These are phyloP conservation scores for Aspergillus sp. DNA, from an alignment of 2,329 filamentous ascomycete species.

Conservation along the genomic window DNA sequence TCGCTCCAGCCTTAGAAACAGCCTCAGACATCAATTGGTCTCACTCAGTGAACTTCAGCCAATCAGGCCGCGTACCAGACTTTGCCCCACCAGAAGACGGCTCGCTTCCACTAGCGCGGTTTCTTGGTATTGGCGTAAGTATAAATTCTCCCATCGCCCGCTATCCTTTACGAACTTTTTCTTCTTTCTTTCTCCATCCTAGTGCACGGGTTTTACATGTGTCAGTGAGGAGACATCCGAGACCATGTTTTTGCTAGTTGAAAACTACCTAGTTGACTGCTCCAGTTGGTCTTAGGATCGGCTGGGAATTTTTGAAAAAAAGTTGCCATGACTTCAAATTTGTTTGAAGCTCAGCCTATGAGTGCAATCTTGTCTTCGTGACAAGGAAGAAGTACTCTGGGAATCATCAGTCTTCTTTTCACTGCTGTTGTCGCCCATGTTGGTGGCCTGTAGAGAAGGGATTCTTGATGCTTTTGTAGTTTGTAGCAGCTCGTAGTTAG, in stretches of 20 bases:
- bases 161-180: slow-evolving; percentile 20
- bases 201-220: slow-evolving; percentile 68
- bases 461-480: neutral
- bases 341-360: neutral
- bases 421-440: slow-evolving; percentile 29
- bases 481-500: too few species aligned
- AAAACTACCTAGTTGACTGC: slow-evolving; percentile 77
- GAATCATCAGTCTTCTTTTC: slow-evolving; percentile 32
- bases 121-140: slow-evolving; percentile 7
- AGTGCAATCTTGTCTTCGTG: neutral
- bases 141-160: slow-evolving; percentile 18
- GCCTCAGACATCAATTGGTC: neutral
- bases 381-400: slow-evolving; percentile 1
- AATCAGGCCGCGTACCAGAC: neutral
- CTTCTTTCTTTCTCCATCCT: slow-evolving; percentile 36
- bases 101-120: slow-evolving; percentile 27
- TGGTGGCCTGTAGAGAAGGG: slow-evolving; percentile 36
- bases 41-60: neutral
- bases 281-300: slow-evolving; percentile 66
- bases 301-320: slow-evolving; percentile 73
- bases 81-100: neutral
- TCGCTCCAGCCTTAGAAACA: too few species aligned
- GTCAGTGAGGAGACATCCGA: slow-evolving; percentile 85
- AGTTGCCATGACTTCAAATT: slow-evolving; percentile 20
- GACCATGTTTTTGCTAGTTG: slow-evolving; percentile 86